phyloP scores from a whole-genome alignment of 139 green algal genomes.

The Micromonas pusilla region DNA sequence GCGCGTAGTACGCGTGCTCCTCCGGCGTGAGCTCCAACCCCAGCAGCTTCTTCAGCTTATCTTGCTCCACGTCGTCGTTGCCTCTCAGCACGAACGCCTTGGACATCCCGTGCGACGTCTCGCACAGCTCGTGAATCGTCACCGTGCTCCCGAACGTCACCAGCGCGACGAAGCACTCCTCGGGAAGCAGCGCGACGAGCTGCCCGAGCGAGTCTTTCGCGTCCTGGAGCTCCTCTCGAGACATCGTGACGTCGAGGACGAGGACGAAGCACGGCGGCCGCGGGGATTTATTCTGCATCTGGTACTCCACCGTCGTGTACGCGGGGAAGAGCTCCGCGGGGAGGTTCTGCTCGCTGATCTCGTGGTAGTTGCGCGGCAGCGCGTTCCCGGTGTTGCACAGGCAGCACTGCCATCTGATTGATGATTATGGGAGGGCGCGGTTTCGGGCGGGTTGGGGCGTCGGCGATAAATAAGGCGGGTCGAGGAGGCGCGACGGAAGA shows the following conservation, averaged over 20 bases:
- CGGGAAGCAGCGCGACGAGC: slow-evolving; percentile 40
- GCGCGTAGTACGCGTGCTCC: not conserved
- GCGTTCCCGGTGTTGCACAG: slow-evolving; percentile 40
- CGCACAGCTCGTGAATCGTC: slow-evolving; percentile 93
- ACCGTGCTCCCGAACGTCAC: slow-evolving; percentile 93
- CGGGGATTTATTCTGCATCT: slow-evolving; percentile 41
- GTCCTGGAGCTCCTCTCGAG: slow-evolving; percentile 82
- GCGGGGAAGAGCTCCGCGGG: slow-evolving; percentile 93
- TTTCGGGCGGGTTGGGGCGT: no score
- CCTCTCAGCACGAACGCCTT: slow-evolving; percentile 92
- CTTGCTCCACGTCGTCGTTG: slow-evolving; percentile 56
- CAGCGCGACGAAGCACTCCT: slow-evolving; percentile 65
- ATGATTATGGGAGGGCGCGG: no score
- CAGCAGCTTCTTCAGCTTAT: slow-evolving; percentile 16
- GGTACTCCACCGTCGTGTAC: slow-evolving; percentile 97
- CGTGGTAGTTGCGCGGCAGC: slow-evolving; percentile 67
- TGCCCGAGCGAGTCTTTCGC: slow-evolving; percentile 46
- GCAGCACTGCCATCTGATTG: not conserved
- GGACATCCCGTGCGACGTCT: slow-evolving; percentile 65
- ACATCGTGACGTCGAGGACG: slow-evolving; percentile 85
- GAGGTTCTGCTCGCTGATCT: slow-evolving; percentile 71
- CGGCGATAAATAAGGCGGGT: no score
- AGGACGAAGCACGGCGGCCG: slow-evolving; percentile 87
- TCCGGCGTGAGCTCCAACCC: not conserved
- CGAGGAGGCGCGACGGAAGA: no score